Evolutionary conservation across 2,329 filamentous ascomycete species (phyloP).

Genomic region (Mollisiaceae sp.): DNA sequence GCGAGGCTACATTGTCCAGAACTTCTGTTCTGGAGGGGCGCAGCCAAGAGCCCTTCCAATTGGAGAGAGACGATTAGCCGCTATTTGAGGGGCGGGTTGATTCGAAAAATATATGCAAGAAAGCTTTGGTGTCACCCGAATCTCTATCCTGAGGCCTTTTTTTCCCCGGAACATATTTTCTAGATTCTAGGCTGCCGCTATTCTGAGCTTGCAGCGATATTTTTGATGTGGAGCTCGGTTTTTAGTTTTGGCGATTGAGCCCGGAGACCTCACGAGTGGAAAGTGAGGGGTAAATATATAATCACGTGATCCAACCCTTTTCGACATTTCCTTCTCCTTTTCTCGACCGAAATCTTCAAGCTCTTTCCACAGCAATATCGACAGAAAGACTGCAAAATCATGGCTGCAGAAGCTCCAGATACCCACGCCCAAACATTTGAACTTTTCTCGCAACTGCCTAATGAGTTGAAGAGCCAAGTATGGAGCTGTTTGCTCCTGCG

Average conservation of each 20-base stretch:
- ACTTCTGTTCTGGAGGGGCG: background rate
- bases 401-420: background rate
- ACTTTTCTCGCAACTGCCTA: background rate
- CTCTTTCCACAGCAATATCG: background rate
- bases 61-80: background rate
- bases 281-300: too few species aligned
- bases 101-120: background rate
- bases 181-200: background rate
- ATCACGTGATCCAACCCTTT: background rate
- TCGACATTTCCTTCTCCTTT: background rate
- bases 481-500: background rate
- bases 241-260: background rate
- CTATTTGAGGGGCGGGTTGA: background rate
- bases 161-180: too few species aligned
- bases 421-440: background rate
- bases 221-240: background rate
- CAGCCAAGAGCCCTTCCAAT: background rate
- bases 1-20: background rate
- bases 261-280: too few species aligned
- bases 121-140: conserved; percentile 2
- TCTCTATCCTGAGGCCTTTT: background rate
- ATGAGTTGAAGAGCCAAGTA: background rate
- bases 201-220: background rate
- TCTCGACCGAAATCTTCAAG: background rate
- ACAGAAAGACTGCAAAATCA: background rate